phyloP scores from a whole-genome alignment of 1,284 basidiomycete species.

The Ceratobasidium sp. region DNA sequence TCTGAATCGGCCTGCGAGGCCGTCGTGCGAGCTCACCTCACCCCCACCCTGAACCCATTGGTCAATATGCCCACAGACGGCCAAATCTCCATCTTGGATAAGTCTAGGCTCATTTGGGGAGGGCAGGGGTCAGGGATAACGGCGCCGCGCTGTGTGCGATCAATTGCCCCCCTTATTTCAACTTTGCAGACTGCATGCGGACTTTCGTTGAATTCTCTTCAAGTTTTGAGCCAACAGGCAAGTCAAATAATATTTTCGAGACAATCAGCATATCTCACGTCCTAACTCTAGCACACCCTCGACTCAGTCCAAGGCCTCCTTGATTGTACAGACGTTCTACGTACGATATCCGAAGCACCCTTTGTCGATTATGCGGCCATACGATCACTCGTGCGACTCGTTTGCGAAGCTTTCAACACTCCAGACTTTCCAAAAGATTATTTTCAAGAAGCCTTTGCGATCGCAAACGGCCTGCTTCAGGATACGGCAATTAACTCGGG shows the following conservation, averaged over 20 bases:
- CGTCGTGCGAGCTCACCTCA: background rate
- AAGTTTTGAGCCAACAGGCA: slow-evolving; percentile 11
- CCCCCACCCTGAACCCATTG: background rate
- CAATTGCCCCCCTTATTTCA: slow-evolving; percentile 19
- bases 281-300: slow-evolving; percentile 1
- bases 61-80: background rate
- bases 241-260: background rate
- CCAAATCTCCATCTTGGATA: slow-evolving; percentile 32
- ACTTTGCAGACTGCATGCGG: background rate
- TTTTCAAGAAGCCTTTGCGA: slow-evolving; percentile 1
- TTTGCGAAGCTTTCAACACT: slow-evolving; percentile 29
- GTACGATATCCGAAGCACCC: slow-evolving; percentile 24
- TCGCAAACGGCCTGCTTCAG: slow-evolving; percentile 50
- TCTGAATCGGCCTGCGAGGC: slow-evolving; percentile 17
- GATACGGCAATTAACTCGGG: slow-evolving; percentile 50
- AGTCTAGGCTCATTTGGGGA: slow-evolving; percentile 33
- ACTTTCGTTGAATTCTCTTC: background rate
- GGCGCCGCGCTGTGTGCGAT: slow-evolving; percentile 29
- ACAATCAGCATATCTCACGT: background rate
- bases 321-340: slow-evolving; percentile 43
- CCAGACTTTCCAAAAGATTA: background rate
- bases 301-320: slow-evolving; percentile 24
- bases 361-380: slow-evolving; percentile 53
- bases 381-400: slow-evolving; percentile 51
- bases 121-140: slow-evolving; percentile 9